Percentiles rank a stretch among this genome's conserved stretches.
Evolutionary conservation across 108 stramenopile genomes (phyloP).

Genomic region (Bacterosira constricta): DNA sequence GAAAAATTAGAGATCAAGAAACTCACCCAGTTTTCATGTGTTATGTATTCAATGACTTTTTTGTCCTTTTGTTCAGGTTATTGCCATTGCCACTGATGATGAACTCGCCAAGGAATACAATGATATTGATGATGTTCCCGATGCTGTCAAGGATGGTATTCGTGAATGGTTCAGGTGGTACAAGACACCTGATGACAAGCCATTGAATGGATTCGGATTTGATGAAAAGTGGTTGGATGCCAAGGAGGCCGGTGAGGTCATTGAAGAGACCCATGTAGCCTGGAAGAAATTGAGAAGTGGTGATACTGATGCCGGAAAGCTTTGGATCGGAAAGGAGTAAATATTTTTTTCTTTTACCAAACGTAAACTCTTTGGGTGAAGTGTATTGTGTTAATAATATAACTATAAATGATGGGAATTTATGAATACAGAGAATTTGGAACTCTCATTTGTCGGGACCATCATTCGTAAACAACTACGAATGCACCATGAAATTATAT

Average conservation of each 20-base stretch:
- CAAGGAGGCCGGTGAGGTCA: slow-evolving; percentile 84
- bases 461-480: slow-evolving; percentile 21
- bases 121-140: slow-evolving; percentile 96
- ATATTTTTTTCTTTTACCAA: not conserved
- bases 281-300: slow-evolving; percentile 94
- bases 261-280: slow-evolving; percentile 96
- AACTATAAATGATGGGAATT: not conserved
- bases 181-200: slow-evolving; percentile 99
- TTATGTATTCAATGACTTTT: too few relatives aligned
- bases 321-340: slow-evolving; percentile 63
- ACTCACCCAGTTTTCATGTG: too few relatives aligned
- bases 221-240: slow-evolving; percentile 95
- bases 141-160: slow-evolving; percentile 91
- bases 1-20: too few relatives aligned
- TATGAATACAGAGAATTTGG: not conserved
- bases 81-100: slow-evolving; percentile 93
- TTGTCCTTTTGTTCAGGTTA: too few relatives aligned
- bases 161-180: slow-evolving; percentile 99
- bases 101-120: slow-evolving; percentile 95
- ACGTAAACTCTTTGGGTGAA: too few relatives aligned
- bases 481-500: too few relatives aligned
- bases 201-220: slow-evolving; percentile 97
- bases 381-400: too few relatives aligned
- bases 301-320: slow-evolving; percentile 83
- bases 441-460: not conserved